Percentiles rank a stretch among this genome's conserved stretches.
Evolutionary conservation across 2,329 filamentous ascomycete genomes (phyloP).

Genomic region (Colletotrichum sp.): DNA sequence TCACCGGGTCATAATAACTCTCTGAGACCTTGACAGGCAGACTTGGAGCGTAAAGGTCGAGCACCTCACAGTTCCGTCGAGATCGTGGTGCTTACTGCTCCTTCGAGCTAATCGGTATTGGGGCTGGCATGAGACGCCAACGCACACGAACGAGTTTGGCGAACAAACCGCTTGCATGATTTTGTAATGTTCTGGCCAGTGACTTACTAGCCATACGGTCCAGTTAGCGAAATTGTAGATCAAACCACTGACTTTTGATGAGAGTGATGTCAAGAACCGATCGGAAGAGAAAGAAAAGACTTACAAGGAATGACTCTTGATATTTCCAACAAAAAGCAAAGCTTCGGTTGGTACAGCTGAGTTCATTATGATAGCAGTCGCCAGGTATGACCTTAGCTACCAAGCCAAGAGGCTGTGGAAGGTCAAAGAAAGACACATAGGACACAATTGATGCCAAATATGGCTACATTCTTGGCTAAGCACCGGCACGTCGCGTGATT

Average conservation of each 20-base stretch:
- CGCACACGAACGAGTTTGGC: not conserved
- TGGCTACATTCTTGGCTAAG: not conserved
- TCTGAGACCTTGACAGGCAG: not conserved
- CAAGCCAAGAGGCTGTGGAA: not conserved
- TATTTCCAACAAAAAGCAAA: not conserved
- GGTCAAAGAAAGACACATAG: not conserved
- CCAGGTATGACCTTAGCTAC: not conserved
- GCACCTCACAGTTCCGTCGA: not conserved
- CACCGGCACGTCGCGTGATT: not conserved
- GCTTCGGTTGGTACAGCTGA: not conserved
- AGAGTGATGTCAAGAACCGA: not conserved
- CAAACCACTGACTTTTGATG: not conserved
- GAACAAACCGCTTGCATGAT: not conserved
- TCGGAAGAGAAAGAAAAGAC: not conserved
- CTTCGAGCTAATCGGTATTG: not conserved
- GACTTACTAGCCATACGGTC: not conserved
- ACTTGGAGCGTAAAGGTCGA: not conserved
- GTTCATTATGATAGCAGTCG: not conserved
- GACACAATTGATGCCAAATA: not conserved
- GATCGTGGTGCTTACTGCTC: not conserved
- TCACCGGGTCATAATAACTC: not conserved
- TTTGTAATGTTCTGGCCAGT: not conserved
- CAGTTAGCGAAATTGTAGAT: not conserved
- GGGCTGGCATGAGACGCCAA: not conserved
- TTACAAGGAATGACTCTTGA: not conserved